Evolutionary conservation across 2,329 filamentous ascomycete species (phyloP).

Genomic region (Calonectria crousiana): DNA sequence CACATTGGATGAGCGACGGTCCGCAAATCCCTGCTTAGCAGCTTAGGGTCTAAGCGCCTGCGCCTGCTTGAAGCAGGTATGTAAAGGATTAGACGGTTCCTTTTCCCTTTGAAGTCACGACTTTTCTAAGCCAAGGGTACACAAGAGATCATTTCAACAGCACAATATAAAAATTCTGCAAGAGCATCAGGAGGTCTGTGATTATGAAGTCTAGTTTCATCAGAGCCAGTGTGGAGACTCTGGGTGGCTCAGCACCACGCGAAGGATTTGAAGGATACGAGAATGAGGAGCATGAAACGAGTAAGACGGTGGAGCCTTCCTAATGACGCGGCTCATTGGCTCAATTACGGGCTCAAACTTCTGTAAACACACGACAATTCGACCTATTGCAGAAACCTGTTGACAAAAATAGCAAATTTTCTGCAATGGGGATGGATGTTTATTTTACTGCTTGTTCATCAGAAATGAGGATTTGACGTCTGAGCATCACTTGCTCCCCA

Average conservation of each 20-base stretch:
- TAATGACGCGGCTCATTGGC: neutral
- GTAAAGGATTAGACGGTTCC: neutral
- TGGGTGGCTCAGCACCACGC: neutral
- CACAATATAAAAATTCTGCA: neutral
- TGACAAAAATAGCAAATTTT: neutral
- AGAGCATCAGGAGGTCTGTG: neutral
- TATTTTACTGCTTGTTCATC: neutral
- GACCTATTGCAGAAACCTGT: neutral
- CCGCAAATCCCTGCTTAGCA: neutral
- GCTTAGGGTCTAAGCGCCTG: neutral
- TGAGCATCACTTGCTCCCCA: too few relatives aligned
- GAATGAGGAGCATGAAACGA: neutral
- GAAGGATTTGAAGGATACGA: neutral
- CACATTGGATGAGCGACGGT: neutral
- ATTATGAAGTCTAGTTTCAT: neutral
- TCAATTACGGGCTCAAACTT: neutral
- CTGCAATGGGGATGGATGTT: neutral
- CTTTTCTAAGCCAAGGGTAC: neutral
- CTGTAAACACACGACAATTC: neutral
- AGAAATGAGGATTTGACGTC: too few relatives aligned
- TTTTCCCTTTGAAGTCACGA: neutral
- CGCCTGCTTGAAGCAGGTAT: neutral
- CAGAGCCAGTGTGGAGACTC: neutral
- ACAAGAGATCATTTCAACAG: neutral
- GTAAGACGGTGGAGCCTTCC: neutral